Percentiles rank a stretch among this genome's conserved stretches.
Conservation (phyloP, 2,329 filamentous ascomycete species). For the Cladosporium velox region DNA sequence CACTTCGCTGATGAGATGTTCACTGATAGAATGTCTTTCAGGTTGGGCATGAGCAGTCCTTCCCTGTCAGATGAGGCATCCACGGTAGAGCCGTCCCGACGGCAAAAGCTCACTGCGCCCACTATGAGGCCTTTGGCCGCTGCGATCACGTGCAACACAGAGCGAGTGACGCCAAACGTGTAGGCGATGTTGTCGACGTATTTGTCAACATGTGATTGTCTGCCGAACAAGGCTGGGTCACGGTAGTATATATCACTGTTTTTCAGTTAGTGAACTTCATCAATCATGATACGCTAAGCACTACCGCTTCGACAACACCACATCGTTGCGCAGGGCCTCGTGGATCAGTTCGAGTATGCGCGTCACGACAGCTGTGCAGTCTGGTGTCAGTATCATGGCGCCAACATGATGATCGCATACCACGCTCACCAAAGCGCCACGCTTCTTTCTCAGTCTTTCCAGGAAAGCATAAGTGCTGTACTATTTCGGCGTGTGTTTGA, state of each 20-base stretch:
- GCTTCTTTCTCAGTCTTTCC: slow-evolving; percentile 58
- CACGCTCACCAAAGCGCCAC: slow-evolving; percentile 56
- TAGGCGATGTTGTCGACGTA: slow-evolving; percentile 74
- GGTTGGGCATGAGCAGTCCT: slow-evolving; percentile 63
- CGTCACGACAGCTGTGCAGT: slow-evolving; percentile 52
- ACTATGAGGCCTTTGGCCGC: slow-evolving; percentile 71
- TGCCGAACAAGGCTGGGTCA: slow-evolving; percentile 69
- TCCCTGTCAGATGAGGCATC: slow-evolving; percentile 46
- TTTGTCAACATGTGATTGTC: slow-evolving; percentile 67
- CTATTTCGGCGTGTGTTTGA: slow-evolving; percentile 10
- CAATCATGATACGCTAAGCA: neutral
- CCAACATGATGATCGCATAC: no score
- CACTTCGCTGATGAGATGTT: slow-evolving; percentile 57
- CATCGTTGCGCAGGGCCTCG: slow-evolving; percentile 50
- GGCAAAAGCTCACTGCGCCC: slow-evolving; percentile 57
- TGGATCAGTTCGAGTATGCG: slow-evolving; percentile 59
- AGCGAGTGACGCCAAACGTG: slow-evolving; percentile 65
- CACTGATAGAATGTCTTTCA: slow-evolving; percentile 53
- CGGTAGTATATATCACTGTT: slow-evolving; percentile 78
- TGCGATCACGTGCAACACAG: slow-evolving; percentile 71
- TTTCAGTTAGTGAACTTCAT: slow-evolving; percentile 21
- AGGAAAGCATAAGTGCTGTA: slow-evolving; percentile 49
- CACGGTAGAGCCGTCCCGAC: slow-evolving; percentile 48
- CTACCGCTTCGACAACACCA: slow-evolving; percentile 59
- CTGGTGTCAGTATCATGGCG: slow-evolving; percentile 12